Evolutionary conservation across 805 yeast genomes (phyloP).

Genomic region (Saturnispora bothae): DNA sequence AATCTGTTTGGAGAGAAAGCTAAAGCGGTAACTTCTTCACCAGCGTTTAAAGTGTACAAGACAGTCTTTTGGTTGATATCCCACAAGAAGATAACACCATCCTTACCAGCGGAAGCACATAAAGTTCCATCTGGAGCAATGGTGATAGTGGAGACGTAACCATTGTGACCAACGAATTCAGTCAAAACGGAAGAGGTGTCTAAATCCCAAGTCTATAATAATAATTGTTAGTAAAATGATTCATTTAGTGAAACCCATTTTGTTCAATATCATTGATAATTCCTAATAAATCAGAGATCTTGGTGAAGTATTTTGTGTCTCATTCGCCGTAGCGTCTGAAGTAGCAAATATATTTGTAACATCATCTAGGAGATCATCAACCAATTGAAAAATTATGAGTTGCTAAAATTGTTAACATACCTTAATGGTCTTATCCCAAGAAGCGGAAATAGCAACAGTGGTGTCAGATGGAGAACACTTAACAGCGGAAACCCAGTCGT

Average conservation of each 20-base stretch:
- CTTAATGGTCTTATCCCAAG: conserved; percentile 98
- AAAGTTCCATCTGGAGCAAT: conserved; percentile 99
- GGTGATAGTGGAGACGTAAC: conserved; percentile 94
- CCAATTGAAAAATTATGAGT: not conserved
- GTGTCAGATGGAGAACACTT: conserved; percentile 85
- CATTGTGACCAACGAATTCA: conserved; percentile 98
- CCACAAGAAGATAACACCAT: conserved; percentile 98
- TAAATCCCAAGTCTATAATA: conserved; percentile 82
- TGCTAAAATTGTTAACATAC: conserved; percentile 34
- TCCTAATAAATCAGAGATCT: conserved; percentile 80
- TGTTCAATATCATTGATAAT: too few relatives aligned
- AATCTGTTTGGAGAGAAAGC: conserved; percentile 99
- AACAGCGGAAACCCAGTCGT: conserved; percentile 98
- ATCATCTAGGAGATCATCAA: conserved; percentile 69
- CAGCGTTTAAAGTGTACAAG: conserved; percentile 87
- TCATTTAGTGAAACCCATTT: too few relatives aligned
- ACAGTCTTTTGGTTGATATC: conserved; percentile 78
- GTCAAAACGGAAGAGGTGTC: conserved; percentile 65
- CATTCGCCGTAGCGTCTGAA: conserved; percentile 92
- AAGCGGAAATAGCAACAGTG: conserved; percentile 85
- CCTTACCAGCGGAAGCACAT: conserved; percentile 99
- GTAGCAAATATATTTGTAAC: conserved; percentile 89
- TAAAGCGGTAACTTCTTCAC: conserved; percentile 95
- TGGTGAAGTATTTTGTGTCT: conserved; percentile 92
- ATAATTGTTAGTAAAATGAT: conserved; percentile 4